phyloP scores from a whole-genome alignment of 208 protist species.

The Wallacemonas sp. region DNA sequence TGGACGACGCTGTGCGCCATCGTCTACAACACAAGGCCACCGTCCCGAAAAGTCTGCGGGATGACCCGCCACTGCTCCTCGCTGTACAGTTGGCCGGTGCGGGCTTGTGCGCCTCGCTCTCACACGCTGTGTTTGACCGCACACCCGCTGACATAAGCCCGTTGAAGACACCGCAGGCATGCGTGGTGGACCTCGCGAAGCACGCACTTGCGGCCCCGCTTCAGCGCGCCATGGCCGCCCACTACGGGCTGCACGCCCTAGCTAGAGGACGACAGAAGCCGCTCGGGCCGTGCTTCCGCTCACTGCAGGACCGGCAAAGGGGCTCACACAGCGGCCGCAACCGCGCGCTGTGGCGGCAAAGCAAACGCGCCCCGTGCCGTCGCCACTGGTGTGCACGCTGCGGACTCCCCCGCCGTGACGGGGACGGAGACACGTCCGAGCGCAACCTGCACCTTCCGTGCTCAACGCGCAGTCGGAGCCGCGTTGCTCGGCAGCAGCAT shows the following conservation, averaged over 20 bases:
- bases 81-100: slow-evolving; percentile 58
- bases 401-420: slow-evolving; percentile 50
- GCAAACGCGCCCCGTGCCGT: slow-evolving; percentile 28
- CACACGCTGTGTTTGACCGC: slow-evolving; percentile 26
- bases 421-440: too few species aligned
- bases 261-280: slow-evolving; percentile 54
- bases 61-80: slow-evolving; percentile 20
- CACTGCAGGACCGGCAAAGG: slow-evolving; percentile 2
- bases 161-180: neutral
- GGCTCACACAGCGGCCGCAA: slow-evolving; percentile 32
- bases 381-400: slow-evolving; percentile 68
- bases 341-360: slow-evolving; percentile 33
- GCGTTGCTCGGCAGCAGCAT: too few species aligned
- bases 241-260: slow-evolving; percentile 75
- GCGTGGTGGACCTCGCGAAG: neutral
- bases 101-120: slow-evolving; percentile 74
- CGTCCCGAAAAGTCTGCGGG: slow-evolving; percentile 1
- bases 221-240: slow-evolving; percentile 58
- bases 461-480: too few species aligned
- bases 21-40: slow-evolving; percentile 1
- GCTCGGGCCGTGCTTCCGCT: slow-evolving; percentile 50
- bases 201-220: slow-evolving; percentile 22
- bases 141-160: neutral
- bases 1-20: neutral
- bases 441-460: neutral